phyloP scores from a whole-genome alignment of 148 eudicot species.

The Diospyros kaki region DNA sequence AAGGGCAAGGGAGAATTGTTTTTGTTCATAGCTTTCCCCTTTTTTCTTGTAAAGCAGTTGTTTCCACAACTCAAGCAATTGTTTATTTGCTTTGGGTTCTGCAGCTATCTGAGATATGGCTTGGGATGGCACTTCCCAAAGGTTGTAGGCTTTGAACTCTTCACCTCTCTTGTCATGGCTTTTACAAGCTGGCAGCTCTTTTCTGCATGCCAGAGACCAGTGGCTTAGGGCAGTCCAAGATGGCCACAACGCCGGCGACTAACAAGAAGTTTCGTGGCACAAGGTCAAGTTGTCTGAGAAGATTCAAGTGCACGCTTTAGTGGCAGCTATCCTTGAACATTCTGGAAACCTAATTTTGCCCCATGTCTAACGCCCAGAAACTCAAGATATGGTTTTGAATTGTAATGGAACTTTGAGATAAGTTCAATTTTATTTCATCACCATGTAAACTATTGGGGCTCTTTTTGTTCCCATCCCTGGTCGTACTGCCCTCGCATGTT shows the following conservation, averaged over 20 bases:
- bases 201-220: conserved; percentile 82
- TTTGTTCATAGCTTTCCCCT: no score
- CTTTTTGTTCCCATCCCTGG: no score
- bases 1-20: no score
- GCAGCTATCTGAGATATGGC: conserved; percentile 79
- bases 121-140: conserved; percentile 95
- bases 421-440: no score
- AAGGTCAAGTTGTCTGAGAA: not conserved
- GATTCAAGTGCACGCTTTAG: not conserved
- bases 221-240: conserved; percentile 26
- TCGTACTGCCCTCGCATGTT: no score
- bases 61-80: no score
- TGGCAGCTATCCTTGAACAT: not conserved
- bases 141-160: conserved; percentile 82
- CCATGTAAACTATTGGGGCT: no score
- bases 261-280: not conserved
- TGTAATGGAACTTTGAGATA: no score
- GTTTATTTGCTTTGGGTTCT: conserved; percentile 1
- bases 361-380: no score
- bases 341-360: not conserved
- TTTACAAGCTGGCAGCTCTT: conserved; percentile 92
- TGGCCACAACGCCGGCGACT: not conserved
- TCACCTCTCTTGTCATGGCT: conserved; percentile 81
- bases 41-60: no score
- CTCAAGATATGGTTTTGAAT: no score